These are phyloP conservation scores for Naganishia friedmannii DNA, from an alignment of 768 basidiomycete species.

Conservation along the genomic window DNA sequence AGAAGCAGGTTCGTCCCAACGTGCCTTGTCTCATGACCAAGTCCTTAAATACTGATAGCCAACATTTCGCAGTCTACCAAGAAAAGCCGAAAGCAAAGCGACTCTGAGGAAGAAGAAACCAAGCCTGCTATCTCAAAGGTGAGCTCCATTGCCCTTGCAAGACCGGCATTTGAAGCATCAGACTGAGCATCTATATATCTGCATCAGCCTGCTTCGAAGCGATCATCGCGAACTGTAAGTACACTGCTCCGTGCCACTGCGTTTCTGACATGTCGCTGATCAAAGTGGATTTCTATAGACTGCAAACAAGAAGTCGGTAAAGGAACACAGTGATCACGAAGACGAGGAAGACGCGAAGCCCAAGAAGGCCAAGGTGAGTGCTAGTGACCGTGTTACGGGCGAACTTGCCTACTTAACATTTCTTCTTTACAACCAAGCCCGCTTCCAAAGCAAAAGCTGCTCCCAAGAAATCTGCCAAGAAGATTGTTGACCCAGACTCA, in stretches of 20 bases:
- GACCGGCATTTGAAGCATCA: not conserved
- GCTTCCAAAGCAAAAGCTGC: slow-evolving; percentile 11
- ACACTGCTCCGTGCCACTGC: not conserved
- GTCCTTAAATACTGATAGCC: not conserved
- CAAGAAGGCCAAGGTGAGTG: slow-evolving; percentile 13
- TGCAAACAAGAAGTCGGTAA: slow-evolving; percentile 25
- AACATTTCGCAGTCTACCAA: not conserved
- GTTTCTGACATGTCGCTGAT: not conserved
- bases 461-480: slow-evolving; percentile 15
- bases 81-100: slow-evolving; percentile 12
- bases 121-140: slow-evolving; percentile 16
- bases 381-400: not conserved
- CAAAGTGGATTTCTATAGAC: not conserved
- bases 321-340: slow-evolving; percentile 25
- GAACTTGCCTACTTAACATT: not conserved
- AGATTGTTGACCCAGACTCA: slow-evolving; percentile 5
- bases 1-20: not conserved
- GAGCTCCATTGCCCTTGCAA: not conserved
- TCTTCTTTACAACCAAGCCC: not conserved
- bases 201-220: slow-evolving; percentile 6
- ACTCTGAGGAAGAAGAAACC: slow-evolving; percentile 14
- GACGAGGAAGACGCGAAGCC: not conserved
- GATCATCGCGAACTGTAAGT: slow-evolving; percentile 23
- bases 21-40: not conserved
- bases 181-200: not conserved